phyloP scores from a whole-genome alignment of 306 rosid genomes.

The barrel medic (Medicago truncatula) region DNA sequence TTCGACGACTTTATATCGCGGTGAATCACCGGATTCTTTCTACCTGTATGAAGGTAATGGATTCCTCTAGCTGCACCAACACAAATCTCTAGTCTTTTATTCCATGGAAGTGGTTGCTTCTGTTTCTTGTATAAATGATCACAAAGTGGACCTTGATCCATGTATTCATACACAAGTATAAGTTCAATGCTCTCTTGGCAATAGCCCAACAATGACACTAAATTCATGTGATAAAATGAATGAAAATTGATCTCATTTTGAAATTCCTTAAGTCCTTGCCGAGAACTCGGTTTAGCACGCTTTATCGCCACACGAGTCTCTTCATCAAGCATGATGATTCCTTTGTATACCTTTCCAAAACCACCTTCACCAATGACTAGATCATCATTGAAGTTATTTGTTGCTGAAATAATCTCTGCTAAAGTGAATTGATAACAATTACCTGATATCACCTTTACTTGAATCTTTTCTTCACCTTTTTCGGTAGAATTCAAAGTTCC shows the following conservation, averaged over 20 bases:
- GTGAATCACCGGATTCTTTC: conserved; percentile 51
- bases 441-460: conserved; percentile 32
- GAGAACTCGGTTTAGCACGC: conserved; percentile 50
- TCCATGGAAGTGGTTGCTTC: conserved; percentile 48
- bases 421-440: conserved; percentile 44
- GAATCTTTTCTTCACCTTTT: conserved; percentile 25
- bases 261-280: conserved; percentile 56
- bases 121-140: conserved; percentile 54
- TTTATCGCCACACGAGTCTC: conserved; percentile 44
- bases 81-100: conserved; percentile 53
- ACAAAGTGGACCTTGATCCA: conserved; percentile 54
- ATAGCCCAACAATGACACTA: conserved; percentile 51
- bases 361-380: conserved; percentile 56
- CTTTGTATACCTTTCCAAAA: conserved; percentile 60
- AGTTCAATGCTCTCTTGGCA: conserved; percentile 55
- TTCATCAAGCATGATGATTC: conserved; percentile 39
- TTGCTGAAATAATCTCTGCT: conserved; percentile 49
- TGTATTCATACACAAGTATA: conserved; percentile 58
- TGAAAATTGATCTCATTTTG: conserved; percentile 49
- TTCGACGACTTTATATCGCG: conserved; percentile 62
- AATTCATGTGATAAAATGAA: conserved; percentile 47
- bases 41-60: conserved; percentile 60
- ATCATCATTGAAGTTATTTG: conserved; percentile 47
- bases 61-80: conserved; percentile 63
- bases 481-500: neutral